Base-by-base conservation (phyloP, 495 filamentous ascomycete species). In the Aspergillus incahuasiensis region DNA sequence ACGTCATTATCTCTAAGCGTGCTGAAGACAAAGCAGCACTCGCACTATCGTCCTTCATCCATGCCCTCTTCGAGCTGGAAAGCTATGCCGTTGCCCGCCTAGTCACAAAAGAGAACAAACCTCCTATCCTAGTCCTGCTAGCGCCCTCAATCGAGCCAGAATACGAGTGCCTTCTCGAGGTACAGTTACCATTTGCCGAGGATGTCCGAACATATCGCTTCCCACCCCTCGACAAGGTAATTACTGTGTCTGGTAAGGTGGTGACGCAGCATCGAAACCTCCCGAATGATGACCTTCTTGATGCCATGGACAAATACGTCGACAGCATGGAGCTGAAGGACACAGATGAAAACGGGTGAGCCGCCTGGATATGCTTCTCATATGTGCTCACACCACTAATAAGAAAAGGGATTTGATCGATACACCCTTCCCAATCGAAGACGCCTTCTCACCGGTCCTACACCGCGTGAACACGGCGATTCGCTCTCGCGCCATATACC, bases 181-280 rank as follows among this genome's bases (percentile, higher is more conserved):
- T 92, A 5, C 91, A 95, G 54, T 79, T 98, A n/a, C 94, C 94
- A 4, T 97, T 95, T 63, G 82, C 88, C 2, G 95, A 99, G 72
- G 95, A 99, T 67, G 76, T 96, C 22, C 83, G 95, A 48, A 79
- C 80, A 39, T 97, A 96, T 67, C 85, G 81, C 55, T 99, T 99
- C 55, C 90, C 95, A 3, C 90, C 92, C 1, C 75, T 99, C 13
- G 92, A 95, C 66, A 87, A 82, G 59, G 86, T 97, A 9, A 75
- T 94, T 47, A 97, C 92, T 0, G 78, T 96, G 8, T 89, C 87
- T n/a, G 95, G 94, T n/a, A 89, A 89, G 53, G 74, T 80, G 16
- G 77, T 96, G 20, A 87, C 78, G 7, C 83, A 95, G 52, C 94
- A 99, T 71, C 86, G 92, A 15, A 87, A 95, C 59, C 79, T 99